Percentiles rank a stretch among this genome's conserved stretches.
These are phyloP conservation scores for Gilbertella persicaria DNA, from an alignment of 371 early-diverging fungal genomes.

Conservation along the genomic window DNA sequence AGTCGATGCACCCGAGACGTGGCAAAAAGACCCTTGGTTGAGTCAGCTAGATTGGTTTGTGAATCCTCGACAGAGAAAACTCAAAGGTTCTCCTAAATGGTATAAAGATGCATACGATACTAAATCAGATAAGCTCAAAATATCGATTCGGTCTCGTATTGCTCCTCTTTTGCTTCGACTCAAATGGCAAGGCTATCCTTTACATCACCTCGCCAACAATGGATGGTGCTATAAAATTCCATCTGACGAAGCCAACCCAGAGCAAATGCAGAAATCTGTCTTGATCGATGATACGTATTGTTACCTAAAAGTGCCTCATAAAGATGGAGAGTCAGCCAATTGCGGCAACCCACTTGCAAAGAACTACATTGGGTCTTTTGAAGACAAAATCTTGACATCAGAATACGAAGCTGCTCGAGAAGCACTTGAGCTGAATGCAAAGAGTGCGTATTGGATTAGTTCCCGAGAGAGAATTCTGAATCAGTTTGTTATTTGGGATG, in stretches of 20 bases:
- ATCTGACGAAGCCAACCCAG: conserved; percentile 3
- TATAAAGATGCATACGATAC: conserved; percentile 78
- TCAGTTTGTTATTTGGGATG: conserved; percentile 89
- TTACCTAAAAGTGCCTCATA: conserved; percentile 85
- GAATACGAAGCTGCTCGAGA: conserved; percentile 74
- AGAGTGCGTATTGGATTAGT: conserved; percentile 93
- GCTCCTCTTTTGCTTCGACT: conserved; percentile 84
- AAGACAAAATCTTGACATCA: conserved; percentile 76
- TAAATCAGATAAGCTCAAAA: conserved; percentile 51
- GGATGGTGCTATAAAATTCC: conserved; percentile 88
- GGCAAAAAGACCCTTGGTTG: conserved; percentile 83
- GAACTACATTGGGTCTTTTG: conserved; percentile 74
- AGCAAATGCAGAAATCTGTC: conserved; percentile 21
- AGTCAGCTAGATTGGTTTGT: conserved; percentile 82
- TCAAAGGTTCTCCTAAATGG: conserved; percentile 88
- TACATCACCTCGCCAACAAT: conserved; percentile 61
- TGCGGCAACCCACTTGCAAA: conserved; percentile 90
- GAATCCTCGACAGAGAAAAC: conserved; percentile 45
- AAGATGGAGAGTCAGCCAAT: conserved; percentile 80
- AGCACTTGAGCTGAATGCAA: conserved; percentile 76
- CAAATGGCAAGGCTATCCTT: conserved; percentile 84
- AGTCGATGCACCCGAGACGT: conserved; percentile 28
- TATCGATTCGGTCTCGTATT: conserved; percentile 74
- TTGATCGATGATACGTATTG: conserved; percentile 42
- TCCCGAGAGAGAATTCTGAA: conserved; percentile 79